Evolutionary conservation across 768 basidiomycete genomes (phyloP), one percentile per base, ranked within the genome.

Genomic region (Mycena polygramma): DNA sequence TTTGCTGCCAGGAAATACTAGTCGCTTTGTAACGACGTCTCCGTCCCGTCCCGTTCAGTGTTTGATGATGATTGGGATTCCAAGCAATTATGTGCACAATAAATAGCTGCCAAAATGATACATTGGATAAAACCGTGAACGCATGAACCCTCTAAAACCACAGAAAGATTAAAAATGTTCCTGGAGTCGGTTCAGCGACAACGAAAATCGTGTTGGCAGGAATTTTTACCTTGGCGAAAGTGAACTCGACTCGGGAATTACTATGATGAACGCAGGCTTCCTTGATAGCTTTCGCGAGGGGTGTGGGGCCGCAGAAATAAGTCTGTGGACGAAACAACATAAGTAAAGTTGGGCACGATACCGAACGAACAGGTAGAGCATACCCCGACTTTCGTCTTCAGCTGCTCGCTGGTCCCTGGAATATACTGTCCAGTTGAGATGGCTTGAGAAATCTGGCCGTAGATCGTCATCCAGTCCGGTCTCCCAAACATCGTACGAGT

Each of bases 401-500:
- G 81, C 74, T 94, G 92, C 5, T 92, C 87, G 71, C 89, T 92
- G 69, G 86, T 85, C 36, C 94, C 94, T n/a, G 93, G 90, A 45
- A 97, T 82, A 78, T 96, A 97, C 67, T 88, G 90, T 24, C 95
- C 96, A 13, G 81, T 79, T 78, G 96, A 93, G 75, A 98, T 94
- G 1, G 92, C 92, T 68, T 88, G 86, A 73, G 86, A 87, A 80
- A 97, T 90, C 65, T 88, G 86, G 22, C 84, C 81, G 80, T 94
- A 97, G 76, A 98, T 93, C 45, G 85, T 79, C 79, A 90, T 91
- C 91, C 94, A 98, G 79, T 97, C 90, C 20, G 97, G 96, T 35
- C 96, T 91, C 17, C 96, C 96, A 76, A 93, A 98, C 86, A 93
- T 92, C 19, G 96, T 98, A 53, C 93, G 92, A n/a, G 94, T 90